These are phyloP conservation scores for Dipodascus albidus DNA, from an alignment of 805 yeast species.

Conservation along the genomic window DNA sequence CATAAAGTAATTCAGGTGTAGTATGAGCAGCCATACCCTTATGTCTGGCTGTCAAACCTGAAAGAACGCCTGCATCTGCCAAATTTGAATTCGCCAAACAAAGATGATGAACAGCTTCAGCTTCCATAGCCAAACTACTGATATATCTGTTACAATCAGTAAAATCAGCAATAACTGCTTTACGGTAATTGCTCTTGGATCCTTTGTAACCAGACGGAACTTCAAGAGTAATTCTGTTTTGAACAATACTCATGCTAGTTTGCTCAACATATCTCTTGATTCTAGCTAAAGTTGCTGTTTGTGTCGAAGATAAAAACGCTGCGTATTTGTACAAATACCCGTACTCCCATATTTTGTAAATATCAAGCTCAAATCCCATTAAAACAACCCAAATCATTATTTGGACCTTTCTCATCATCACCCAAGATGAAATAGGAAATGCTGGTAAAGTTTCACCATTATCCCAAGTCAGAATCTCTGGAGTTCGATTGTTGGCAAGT, in stretches of 20 bases:
- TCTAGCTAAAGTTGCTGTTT: conserved; percentile 34
- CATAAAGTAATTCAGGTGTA: conserved; percentile 29
- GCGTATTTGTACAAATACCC: conserved; percentile 59
- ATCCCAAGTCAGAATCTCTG: conserved; percentile 9
- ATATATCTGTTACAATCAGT: conserved; percentile 13
- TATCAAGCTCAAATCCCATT: conserved; percentile 63
- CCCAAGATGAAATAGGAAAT: conserved; percentile 61
- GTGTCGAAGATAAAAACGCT: conserved; percentile 33
- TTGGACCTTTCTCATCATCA: conserved; percentile 51
- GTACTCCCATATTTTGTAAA: conserved; percentile 62
- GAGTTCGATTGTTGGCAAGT: not conserved
- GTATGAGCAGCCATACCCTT: conserved; percentile 9
- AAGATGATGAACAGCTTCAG: conserved; percentile 20
- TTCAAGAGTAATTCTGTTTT: not conserved
- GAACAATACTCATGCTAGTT: not conserved
- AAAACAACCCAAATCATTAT: conserved; percentile 64
- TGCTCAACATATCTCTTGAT: conserved; percentile 23
- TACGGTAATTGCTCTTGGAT: not conserved
- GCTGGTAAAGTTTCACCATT: conserved; percentile 25
- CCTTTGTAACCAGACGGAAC: not conserved
- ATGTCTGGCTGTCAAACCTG: conserved; percentile 6
- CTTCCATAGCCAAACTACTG: conserved; percentile 22
- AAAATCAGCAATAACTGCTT: not conserved
- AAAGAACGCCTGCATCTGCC: conserved; percentile 10
- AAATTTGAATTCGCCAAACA: conserved; percentile 23